Base-by-base conservation (phyloP, 768 basidiomycete genomes). In the Panus rudis region DNA sequence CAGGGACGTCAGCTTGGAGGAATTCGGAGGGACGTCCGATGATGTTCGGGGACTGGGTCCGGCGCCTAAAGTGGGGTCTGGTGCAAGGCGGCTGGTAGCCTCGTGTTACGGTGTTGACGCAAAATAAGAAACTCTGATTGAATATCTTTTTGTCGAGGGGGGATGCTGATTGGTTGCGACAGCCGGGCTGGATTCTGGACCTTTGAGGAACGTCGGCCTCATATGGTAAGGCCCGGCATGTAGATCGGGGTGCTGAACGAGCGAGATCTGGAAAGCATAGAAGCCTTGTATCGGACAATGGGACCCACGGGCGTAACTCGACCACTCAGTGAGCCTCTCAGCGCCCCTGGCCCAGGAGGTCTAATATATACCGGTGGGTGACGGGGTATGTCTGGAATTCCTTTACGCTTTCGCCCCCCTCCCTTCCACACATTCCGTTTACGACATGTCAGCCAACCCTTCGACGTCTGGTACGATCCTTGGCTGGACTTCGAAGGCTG, bases 51-150 rank as follows among this genome's bases (percentile, higher is more conserved):
- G n/a, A n/a, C n/a, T n/a, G n/a, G n/a, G n/a, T n/a, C n/a, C n/a
- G n/a, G n/a, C n/a, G n/a, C n/a, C n/a, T n/a, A n/a, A n/a, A n/a
- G n/a, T n/a, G n/a, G n/a, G n/a, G n/a, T n/a, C n/a, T n/a, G n/a
- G n/a, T 35, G 6, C 33, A 14, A 17, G 33, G 21, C 16, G 33
- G 33, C 33, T 35, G 8, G 33, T 35, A 35, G 33, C 33, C 33
- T 35, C 33, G 16, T 35, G 33, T 14, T 20, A 10, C 28, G 16
- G 28, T 30, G 28, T n/a, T n/a, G n/a, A n/a, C n/a, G n/a, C n/a
- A n/a, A n/a, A n/a, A n/a, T n/a, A n/a, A n/a, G n/a, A n/a, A 35
- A 30, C 21, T 35, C 6, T 35, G 33, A 35, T 35, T 35, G 33
- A 20, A 35, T 35, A n/a, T n/a, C n/a, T n/a, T n/a, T n/a, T n/a